Percentiles rank a stretch among this genome's conserved stretches.
These are phyloP conservation scores for Sordariomycetes sp. DNA, from an alignment of 2,329 filamentous ascomycete genomes.

Conservation along the genomic window DNA sequence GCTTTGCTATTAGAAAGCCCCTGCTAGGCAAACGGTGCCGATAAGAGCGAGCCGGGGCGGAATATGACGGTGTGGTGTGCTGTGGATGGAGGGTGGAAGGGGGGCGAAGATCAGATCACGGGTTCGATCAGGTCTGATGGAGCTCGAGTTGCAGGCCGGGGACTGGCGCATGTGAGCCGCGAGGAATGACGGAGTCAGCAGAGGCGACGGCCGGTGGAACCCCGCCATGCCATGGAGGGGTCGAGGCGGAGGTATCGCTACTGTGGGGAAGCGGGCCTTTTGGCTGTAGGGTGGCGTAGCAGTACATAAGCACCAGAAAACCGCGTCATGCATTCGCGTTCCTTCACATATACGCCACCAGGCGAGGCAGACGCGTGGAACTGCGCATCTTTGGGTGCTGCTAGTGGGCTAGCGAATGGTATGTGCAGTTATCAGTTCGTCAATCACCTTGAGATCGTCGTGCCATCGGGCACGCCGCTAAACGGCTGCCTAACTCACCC, in stretches of 20 bases:
- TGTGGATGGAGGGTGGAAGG: neutral
- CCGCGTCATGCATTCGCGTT: constrained; percentile 7
- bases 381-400: neutral
- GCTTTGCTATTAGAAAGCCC: neutral
- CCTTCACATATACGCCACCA: neutral
- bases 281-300: neutral
- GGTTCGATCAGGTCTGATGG: neutral
- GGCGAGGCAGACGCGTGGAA: neutral
- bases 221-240: constrained; percentile 4
- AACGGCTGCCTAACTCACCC: neutral
- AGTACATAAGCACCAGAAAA: neutral
- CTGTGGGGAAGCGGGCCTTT: neutral
- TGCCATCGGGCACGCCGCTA: neutral
- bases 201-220: neutral
- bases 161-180: neutral
- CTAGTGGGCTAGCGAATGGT: neutral
- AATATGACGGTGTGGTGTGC: neutral
- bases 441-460: neutral
- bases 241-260: neutral
- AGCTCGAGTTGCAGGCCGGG: neutral
- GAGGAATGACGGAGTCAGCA: constrained; percentile 3
- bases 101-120: neutral
- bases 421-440: neutral
- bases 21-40: neutral
- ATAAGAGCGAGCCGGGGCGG: constrained; percentile 2